Evolutionary conservation across 2,329 filamentous ascomycete species (phyloP).

Genomic region (Akanthomyces lecanii): DNA sequence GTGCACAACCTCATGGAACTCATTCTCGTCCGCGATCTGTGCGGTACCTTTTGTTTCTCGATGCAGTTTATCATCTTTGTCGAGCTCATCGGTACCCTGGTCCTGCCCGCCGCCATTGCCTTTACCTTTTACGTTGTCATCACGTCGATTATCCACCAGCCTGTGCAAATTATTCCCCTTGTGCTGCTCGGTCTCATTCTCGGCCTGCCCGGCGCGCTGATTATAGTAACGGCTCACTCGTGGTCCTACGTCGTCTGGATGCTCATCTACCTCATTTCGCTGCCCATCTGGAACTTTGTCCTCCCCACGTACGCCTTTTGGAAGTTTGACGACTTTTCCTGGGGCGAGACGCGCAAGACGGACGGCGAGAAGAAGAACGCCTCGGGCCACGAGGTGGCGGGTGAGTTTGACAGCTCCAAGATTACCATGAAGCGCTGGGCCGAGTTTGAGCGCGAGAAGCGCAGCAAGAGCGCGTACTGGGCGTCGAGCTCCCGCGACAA

Average conservation of each 20-base stretch:
- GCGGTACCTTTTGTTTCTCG: conserved; percentile 98
- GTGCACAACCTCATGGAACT: conserved; percentile 99
- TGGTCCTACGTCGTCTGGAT: conserved; percentile 94
- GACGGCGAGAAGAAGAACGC: conserved; percentile 69
- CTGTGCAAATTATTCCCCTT: conserved; percentile 82
- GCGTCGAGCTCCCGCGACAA: conserved; percentile 46
- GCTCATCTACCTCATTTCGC: conserved; percentile 87
- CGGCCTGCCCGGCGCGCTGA: conserved; percentile 86
- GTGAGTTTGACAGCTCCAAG: conserved; percentile 96
- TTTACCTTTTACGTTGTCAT: conserved; percentile 97
- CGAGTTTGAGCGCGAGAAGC: conserved; percentile 77
- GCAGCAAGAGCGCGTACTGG: conserved; percentile 48
- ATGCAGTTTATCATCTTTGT: conserved; percentile 99
- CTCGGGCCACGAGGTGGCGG: conserved; percentile 83
- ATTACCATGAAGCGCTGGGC: conserved; percentile 99
- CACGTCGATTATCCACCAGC: conserved; percentile 73
- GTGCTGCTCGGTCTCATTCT: conserved; percentile 86
- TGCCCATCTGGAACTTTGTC: conserved; percentile 97
- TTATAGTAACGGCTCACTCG: conserved; percentile 89
- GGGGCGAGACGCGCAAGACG: conserved; percentile 97
- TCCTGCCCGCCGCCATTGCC: conserved; percentile 90
- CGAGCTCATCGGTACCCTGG: conserved; percentile 89
- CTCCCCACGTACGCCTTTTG: conserved; percentile 93
- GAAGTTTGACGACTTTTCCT: conserved; percentile 99
- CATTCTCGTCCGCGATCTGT: conserved; percentile 89